Evolutionary conservation across 2,329 filamentous ascomycete genomes (phyloP), one percentile per base, ranked within the genome.

Genomic region (Volutella citrinella): DNA sequence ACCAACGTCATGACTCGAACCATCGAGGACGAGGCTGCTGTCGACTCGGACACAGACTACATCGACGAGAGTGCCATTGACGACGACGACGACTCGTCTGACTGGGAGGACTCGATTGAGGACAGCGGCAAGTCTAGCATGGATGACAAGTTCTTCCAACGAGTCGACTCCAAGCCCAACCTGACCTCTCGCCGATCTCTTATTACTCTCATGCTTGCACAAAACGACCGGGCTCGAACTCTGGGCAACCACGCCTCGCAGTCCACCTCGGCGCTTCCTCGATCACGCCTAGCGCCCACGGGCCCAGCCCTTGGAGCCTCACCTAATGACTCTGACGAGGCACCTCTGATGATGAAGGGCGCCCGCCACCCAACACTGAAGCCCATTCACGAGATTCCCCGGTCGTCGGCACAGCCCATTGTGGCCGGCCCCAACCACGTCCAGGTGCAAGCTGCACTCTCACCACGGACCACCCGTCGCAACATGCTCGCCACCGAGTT

Each of bases 401-500:
- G 83, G 26, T 82, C 87, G 3, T 60, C 56, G 5, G 76, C 78
- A 1, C 88, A 91, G 60, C 88, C 90, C 18, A 95, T 95, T 55
- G 78, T 82, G 53, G 78, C 82, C 55, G 82, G 80, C 11, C 76
- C 83, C 14, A 76, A 76, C n/a, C 81, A 81, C 37, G 60, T 63
- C 23, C 61, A 70, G 29, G 79, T 85, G 46, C 84, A 87, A 35
- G 79, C 82, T 18, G 86, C 88, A 3, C 75, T 95, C 46, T 97
- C 93, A 6, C 93, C 93, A 5, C 80, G 89, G 38, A 96, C 91
- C 0, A 96, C 90, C 1, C 80, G 93, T 32, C 80, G 90, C 41
- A 94, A 96, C 63, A 98, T 98, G 93, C 76, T 98, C 36, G 84
- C 87, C 8, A 94, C 87, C 1, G 93, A 98, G 66, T 71, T 98